phyloP scores from a whole-genome alignment of 352 stramenopile species.

The Phytophthora constricta region DNA sequence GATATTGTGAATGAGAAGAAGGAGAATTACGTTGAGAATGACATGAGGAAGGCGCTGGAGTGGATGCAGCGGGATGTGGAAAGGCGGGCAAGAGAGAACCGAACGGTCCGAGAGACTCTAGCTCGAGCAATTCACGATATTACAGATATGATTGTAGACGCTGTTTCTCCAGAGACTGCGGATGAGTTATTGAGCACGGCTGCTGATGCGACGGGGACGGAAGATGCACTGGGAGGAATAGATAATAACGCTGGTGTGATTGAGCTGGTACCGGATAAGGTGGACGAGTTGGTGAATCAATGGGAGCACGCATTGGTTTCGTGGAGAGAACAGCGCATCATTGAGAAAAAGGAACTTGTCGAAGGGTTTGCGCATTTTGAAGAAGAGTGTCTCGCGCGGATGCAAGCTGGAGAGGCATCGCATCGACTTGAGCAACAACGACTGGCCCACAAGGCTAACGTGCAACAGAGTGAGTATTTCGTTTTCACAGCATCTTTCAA shows the following conservation, averaged over 20 bases:
- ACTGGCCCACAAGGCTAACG: conserved; percentile 16
- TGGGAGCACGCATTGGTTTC: conserved; percentile 43
- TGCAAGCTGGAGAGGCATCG: conserved; percentile 24
- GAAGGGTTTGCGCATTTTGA: conserved; percentile 30
- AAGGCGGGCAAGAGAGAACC: conserved; percentile 41
- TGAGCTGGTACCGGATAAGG: conserved; percentile 24
- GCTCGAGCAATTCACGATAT: conserved; percentile 33
- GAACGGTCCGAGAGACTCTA: conserved; percentile 33
- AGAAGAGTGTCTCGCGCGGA: conserved; percentile 39
- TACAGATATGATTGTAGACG: conserved; percentile 34
- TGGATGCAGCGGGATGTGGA: conserved; percentile 59
- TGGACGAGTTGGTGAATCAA: conserved; percentile 27
- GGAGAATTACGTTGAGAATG: conserved; percentile 7
- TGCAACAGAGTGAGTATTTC: conserved; percentile 28
- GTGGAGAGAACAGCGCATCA: conserved; percentile 37
- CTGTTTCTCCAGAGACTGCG: conserved; percentile 18
- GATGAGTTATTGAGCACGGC: conserved; percentile 13
- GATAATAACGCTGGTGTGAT: conserved; percentile 25
- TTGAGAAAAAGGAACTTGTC: conserved; percentile 22
- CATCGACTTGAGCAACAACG: conserved; percentile 26
- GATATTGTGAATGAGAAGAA: not conserved
- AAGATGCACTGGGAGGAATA: no score
- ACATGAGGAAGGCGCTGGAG: conserved; percentile 38
- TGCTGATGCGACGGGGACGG: conserved; percentile 24
- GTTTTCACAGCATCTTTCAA: not conserved